Evolutionary conservation across 2,329 filamentous ascomycete genomes (phyloP), one percentile per base, ranked within the genome.

Genomic region (Penicillium sp.): DNA sequence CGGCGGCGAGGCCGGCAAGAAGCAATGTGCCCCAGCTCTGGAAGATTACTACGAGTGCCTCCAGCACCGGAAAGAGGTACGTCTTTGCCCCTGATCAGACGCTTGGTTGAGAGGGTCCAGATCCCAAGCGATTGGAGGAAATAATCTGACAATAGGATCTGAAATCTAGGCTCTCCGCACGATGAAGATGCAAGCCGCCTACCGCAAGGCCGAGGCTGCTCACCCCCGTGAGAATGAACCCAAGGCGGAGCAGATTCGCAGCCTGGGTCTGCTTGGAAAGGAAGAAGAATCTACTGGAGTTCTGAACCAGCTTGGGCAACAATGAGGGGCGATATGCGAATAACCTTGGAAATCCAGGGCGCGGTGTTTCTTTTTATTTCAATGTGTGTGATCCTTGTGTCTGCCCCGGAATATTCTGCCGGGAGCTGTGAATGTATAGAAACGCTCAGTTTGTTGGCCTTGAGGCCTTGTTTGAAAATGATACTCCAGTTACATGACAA

Each of bases 41-140:
- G 93, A 98, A 72, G 93, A 98, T 71, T 98, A 98, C 78, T 95
- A 96, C 72, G 93, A 98, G 78, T 98, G 95, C 74, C 77, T 98
- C 68, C 93, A 98, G 73, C 93, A 98, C 80, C 90, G 87, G 80
- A 98, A 98, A 78, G 93, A 98, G 89, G 93, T 97, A 66, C 50
- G 82, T 46, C 28, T 47, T 41, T 25, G 10, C 12, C 28, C 29
- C 23, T 43, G 23, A 7, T 33, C 10, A 5, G 15, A 20, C 1
- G 8, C 18, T 12, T 23, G n/a, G 33, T 20, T 6, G 27, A 33
- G 9, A 18, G 13, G 25, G 13, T 12, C 9, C 44, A 6, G 4
- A 27, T 12, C 27, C 20, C 38, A 27, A 25, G 12, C 8, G 23
- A 20, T n/a, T 20, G 39, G 6, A 18, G 42, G 23, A n/a, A 23